Percentiles rank a stretch among this genome's conserved stretches.
Evolutionary conservation across 2,329 filamentous ascomycete genomes (phyloP).

Genomic region (Pseudohalonectria lignicola): DNA sequence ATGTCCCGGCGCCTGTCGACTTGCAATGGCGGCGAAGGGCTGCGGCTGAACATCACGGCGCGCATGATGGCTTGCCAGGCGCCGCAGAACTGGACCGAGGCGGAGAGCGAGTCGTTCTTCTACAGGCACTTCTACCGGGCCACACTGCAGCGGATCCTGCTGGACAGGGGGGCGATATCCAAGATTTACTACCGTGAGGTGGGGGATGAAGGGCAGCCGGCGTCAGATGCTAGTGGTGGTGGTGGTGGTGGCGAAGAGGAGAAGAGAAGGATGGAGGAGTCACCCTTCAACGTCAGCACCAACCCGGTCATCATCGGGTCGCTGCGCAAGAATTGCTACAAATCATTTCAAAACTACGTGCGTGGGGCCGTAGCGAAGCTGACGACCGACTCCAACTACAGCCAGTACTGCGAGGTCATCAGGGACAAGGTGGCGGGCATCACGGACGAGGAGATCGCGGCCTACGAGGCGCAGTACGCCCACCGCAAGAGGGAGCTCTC

Average conservation of each 20-base stretch:
- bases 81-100: slow-evolving; percentile 77
- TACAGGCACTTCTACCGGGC: slow-evolving; percentile 88
- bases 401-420: slow-evolving; percentile 49
- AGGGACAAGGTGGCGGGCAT: slow-evolving; percentile 54
- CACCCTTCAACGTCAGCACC: slow-evolving; percentile 46
- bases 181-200: slow-evolving; percentile 35
- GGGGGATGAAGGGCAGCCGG: slow-evolving; percentile 12
- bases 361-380: slow-evolving; percentile 73
- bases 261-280: slow-evolving; percentile 12
- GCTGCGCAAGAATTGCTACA: slow-evolving; percentile 69
- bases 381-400: slow-evolving; percentile 44
- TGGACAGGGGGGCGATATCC: slow-evolving; percentile 69
- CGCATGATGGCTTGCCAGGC: slow-evolving; percentile 98
- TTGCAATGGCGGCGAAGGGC: slow-evolving; percentile 39
- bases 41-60: slow-evolving; percentile 88
- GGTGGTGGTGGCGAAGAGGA: slow-evolving; percentile 4
- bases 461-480: slow-evolving; percentile 56
- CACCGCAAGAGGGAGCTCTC: slow-evolving; percentile 70
- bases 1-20: slow-evolving; percentile 65
- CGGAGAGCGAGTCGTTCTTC: slow-evolving; percentile 81
- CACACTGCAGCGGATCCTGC: slow-evolving; percentile 80
- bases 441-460: slow-evolving; percentile 62
- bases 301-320: slow-evolving; percentile 81
- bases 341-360: slow-evolving; percentile 65
- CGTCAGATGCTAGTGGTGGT: too few species aligned